These are phyloP conservation scores for Oryza punctata DNA, from an alignment of 176 grass and related monocot genomes.

Conservation along the genomic window DNA sequence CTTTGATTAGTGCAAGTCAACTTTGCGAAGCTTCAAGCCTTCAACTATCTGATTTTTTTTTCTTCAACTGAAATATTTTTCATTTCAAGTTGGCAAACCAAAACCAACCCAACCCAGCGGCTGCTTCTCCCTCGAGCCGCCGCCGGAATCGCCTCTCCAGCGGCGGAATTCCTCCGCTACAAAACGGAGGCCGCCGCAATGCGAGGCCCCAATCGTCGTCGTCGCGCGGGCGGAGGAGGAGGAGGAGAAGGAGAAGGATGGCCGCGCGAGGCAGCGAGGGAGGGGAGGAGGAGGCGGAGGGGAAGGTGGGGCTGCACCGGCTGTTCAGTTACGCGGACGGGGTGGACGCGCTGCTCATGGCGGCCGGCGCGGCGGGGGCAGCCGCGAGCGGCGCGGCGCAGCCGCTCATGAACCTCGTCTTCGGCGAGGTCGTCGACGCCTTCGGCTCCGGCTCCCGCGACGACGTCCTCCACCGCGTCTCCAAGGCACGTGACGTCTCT, in stretches of 20 bases:
- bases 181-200: constrained; percentile 9
- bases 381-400: constrained; percentile 37
- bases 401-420: constrained; percentile 51
- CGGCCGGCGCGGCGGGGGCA: constrained; percentile 27
- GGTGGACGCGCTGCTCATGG: constrained; percentile 34
- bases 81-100: not conserved
- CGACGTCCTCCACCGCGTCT: constrained; percentile 45
- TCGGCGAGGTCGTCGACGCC: constrained; percentile 46
- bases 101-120: not conserved
- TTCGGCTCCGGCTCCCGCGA: constrained; percentile 26
- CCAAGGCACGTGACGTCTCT: constrained; percentile 12
- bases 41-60: not conserved
- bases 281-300: not conserved
- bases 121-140: constrained; percentile 8
- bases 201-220: not conserved
- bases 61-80: not conserved
- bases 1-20: not conserved
- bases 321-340: constrained; percentile 49
- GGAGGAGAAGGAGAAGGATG: constrained; percentile 9
- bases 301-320: constrained; percentile 30
- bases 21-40: not conserved
- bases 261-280: not conserved
- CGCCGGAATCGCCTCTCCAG: not conserved
- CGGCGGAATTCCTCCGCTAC: not conserved
- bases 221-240: not conserved